phyloP scores from a whole-genome alignment of 2,329 filamentous ascomycete genomes.

The Alternaria angustiovoidea region DNA sequence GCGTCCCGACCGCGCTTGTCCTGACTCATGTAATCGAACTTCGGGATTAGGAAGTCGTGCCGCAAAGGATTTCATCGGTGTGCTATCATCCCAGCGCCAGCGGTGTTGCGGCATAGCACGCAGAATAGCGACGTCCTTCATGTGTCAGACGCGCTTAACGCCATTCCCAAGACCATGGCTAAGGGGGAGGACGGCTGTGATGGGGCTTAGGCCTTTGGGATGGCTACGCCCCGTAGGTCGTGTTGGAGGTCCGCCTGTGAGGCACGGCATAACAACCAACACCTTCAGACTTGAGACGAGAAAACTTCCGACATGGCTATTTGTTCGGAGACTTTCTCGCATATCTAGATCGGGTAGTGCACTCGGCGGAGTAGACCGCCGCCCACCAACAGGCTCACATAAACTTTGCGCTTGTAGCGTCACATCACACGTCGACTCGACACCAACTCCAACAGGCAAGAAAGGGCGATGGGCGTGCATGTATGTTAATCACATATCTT shows the following conservation, averaged over 20 bases:
- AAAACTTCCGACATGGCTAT: neutral
- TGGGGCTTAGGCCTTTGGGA: neutral
- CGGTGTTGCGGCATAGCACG: neutral
- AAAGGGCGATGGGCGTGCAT: slow-evolving; percentile 1
- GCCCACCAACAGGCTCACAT: neutral
- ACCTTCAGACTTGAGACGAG: neutral
- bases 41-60: neutral
- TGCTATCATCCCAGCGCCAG: neutral
- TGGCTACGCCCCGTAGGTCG: neutral
- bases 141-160: slow-evolving; percentile 3
- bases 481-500: neutral
- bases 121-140: neutral
- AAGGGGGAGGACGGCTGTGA: neutral
- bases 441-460: neutral
- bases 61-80: neutral
- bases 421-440: neutral
- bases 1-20: neutral
- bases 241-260: neutral
- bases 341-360: neutral
- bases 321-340: slow-evolving; percentile 1
- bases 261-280: slow-evolving; percentile 1
- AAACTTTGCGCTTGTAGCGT: neutral
- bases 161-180: slow-evolving; percentile 1
- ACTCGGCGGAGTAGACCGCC: neutral
- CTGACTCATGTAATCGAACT: neutral